Percentiles rank a stretch among this genome's conserved stretches.
Conservation (phyloP, 73 alveolate genomes). For the Paramecium octaurelia region DNA sequence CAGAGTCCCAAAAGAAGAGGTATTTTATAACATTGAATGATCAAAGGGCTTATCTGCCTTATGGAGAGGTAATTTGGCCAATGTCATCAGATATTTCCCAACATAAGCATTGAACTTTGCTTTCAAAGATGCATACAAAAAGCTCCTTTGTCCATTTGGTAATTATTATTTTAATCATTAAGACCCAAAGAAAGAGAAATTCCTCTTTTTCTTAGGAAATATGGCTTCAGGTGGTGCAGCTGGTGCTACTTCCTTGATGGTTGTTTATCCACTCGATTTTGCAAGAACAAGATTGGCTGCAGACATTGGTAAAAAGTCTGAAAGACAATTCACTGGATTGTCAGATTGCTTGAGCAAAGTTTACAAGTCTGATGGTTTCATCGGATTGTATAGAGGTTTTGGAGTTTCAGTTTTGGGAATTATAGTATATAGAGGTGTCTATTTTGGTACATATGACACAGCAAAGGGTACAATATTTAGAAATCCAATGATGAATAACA, state of each 20-base stretch:
- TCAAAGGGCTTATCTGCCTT: conserved; percentile 65
- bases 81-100: conserved; percentile 80
- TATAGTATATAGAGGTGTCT: conserved; percentile 76
- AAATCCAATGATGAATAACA: neutral
- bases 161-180: conserved; percentile 11
- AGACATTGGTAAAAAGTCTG: conserved; percentile 66
- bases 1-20: conserved; percentile 70
- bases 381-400: conserved; percentile 84
- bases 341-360: conserved; percentile 61
- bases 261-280: conserved; percentile 83
- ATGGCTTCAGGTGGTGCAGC: conserved; percentile 81
- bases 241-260: conserved; percentile 67
- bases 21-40: neutral
- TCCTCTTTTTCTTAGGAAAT: conserved; percentile 55
- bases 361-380: conserved; percentile 61
- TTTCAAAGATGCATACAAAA: conserved; percentile 64
- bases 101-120: conserved; percentile 80
- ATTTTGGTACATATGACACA: conserved; percentile 70
- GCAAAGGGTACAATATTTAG: neutral
- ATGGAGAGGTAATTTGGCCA: conserved; percentile 81
- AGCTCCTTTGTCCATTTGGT: neutral
- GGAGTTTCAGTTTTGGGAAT: conserved; percentile 68
- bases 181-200: neutral
- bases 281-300: conserved; percentile 78
- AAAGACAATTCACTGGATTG: conserved; percentile 74